These are phyloP conservation scores for Spathaspora arborariae DNA, from an alignment of 805 yeast genomes.

Conservation along the genomic window DNA sequence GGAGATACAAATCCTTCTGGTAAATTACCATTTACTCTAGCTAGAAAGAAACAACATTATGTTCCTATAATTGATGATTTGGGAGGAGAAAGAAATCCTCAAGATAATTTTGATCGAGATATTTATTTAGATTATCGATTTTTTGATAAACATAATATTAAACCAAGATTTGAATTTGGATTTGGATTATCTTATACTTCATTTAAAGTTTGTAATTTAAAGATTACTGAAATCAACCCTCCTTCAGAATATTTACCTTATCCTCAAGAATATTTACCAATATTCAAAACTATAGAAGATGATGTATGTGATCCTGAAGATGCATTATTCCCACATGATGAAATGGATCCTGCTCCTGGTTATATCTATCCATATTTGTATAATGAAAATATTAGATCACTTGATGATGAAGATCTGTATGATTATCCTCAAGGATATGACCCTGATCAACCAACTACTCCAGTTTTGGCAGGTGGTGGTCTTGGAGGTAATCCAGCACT, in stretches of 20 bases:
- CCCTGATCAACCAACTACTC: slow-evolving; percentile 32
- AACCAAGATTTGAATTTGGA: slow-evolving; percentile 61
- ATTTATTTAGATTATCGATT: slow-evolving; percentile 53
- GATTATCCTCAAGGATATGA: slow-evolving; percentile 38
- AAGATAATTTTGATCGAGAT: slow-evolving; percentile 45
- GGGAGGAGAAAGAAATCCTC: slow-evolving; percentile 28
- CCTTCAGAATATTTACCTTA: slow-evolving; percentile 45
- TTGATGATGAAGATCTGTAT: slow-evolving; percentile 34
- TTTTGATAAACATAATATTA: slow-evolving; percentile 52
- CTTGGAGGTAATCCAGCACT: slow-evolving; percentile 59
- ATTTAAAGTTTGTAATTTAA: slow-evolving; percentile 32
- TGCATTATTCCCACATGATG: slow-evolving; percentile 50
- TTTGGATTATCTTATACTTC: slow-evolving; percentile 56
- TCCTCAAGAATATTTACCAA: slow-evolving; percentile 45
- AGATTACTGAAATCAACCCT: slow-evolving; percentile 37
- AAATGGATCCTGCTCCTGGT: slow-evolving; percentile 51
- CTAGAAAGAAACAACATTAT: slow-evolving; percentile 46
- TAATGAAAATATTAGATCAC: slow-evolving; percentile 28
- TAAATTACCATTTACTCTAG: slow-evolving; percentile 59
- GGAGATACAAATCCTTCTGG: slow-evolving; percentile 66
- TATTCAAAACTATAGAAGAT: slow-evolving; percentile 39
- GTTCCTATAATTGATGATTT: slow-evolving; percentile 42
- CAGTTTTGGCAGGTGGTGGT: slow-evolving; percentile 46
- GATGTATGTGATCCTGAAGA: slow-evolving; percentile 53
- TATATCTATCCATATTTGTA: slow-evolving; percentile 53